These are phyloP conservation scores for Hydnomerulius pinastri DNA, from an alignment of 768 basidiomycete genomes.

Conservation along the genomic window DNA sequence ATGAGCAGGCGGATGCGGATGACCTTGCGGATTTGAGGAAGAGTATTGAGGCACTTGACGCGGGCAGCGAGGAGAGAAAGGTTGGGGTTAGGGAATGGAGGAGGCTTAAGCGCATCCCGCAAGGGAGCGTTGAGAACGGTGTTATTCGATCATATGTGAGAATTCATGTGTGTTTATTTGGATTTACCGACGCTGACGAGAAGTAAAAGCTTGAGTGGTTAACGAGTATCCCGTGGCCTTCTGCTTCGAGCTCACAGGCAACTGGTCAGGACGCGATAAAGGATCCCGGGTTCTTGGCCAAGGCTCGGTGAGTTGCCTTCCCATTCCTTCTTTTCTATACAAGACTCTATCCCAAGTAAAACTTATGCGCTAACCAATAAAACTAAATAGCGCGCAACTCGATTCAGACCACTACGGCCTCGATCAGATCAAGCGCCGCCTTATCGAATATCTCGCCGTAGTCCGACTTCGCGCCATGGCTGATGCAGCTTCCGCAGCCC, in stretches of 20 bases:
- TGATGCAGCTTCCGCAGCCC: slow-evolving; percentile 12
- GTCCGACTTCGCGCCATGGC: slow-evolving; percentile 55
- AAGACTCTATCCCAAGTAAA: background rate
- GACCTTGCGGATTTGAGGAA: slow-evolving; percentile 72
- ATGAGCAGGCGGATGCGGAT: slow-evolving; percentile 79
- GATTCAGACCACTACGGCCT: slow-evolving; percentile 92
- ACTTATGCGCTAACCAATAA: background rate
- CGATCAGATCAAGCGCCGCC: slow-evolving; percentile 87
- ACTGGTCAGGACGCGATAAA: slow-evolving; percentile 39
- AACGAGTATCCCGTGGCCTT: slow-evolving; percentile 82
- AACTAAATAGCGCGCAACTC: slow-evolving; percentile 51
- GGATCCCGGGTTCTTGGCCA: slow-evolving; percentile 61
- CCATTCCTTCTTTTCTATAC: background rate
- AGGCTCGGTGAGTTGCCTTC: slow-evolving; percentile 50
- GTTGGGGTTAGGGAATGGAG: slow-evolving; percentile 83
- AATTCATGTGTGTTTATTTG: slow-evolving; percentile 7
- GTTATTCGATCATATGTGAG: slow-evolving; percentile 83
- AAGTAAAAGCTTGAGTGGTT: slow-evolving; percentile 82
- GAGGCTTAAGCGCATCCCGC: slow-evolving; percentile 83
- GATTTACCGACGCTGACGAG: slow-evolving; percentile 7
- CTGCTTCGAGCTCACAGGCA: slow-evolving; percentile 26
- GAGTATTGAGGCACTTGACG: slow-evolving; percentile 73
- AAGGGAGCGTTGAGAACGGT: slow-evolving; percentile 87
- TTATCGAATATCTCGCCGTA: slow-evolving; percentile 91
- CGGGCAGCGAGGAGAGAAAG: slow-evolving; percentile 78